Percentiles rank a stretch among this genome's conserved stretches.
Conservation (phyloP, 331 rosid species). For the Quercus tomentella region DNA sequence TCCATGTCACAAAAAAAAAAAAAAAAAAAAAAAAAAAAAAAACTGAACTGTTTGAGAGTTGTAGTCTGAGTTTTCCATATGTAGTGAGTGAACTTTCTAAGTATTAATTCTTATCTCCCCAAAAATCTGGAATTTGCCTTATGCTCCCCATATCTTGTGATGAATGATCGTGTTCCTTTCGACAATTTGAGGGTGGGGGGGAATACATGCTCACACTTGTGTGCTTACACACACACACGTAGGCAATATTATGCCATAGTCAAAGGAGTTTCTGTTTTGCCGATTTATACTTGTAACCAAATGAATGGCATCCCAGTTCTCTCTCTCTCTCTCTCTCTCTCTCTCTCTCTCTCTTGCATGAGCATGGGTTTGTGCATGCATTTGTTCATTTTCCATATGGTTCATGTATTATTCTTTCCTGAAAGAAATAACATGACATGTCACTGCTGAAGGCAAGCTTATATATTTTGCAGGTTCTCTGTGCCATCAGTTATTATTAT, state of each 20-base stretch:
- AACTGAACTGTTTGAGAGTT: background rate
- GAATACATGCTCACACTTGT: background rate
- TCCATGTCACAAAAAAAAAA: too few relatives aligned
- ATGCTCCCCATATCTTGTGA: background rate
- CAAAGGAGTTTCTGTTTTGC: background rate
- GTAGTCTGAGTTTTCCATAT: background rate
- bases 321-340: background rate
- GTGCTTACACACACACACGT: too few relatives aligned
- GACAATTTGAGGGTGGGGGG: background rate
- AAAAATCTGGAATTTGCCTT: background rate
- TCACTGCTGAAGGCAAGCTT: slow-evolving; percentile 15
- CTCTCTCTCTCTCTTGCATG: background rate
- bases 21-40: too few relatives aligned
- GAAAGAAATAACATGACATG: background rate
- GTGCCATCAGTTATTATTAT: slow-evolving; percentile 55
- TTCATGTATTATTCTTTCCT: background rate
- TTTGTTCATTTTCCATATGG: background rate
- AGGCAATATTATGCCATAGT: background rate
- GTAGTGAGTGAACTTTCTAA: background rate
- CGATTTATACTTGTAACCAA: too few relatives aligned
- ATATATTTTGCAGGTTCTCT: slow-evolving; percentile 65
- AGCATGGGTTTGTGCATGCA: background rate
- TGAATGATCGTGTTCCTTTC: background rate
- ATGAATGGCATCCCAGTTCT: background rate
- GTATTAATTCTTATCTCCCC: background rate